phyloP scores from a whole-genome alignment of 192 early-diverging fungal genomes.

The Coemansia sp. region DNA sequence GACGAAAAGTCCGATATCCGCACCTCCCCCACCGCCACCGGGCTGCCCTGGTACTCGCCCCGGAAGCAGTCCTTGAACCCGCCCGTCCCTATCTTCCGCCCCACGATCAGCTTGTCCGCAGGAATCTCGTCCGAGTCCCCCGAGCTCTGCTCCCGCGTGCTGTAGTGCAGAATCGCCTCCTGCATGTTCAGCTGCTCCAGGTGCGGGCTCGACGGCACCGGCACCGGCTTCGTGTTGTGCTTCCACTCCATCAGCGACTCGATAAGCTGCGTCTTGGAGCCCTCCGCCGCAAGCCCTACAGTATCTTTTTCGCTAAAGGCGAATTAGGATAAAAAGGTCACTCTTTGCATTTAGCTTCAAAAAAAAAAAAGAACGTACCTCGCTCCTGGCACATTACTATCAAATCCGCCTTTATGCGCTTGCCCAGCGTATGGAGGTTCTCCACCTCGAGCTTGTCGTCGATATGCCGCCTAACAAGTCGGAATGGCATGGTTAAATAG shows the following conservation, averaged over 20 bases:
- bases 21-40: conserved; percentile 72
- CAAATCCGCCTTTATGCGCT: conserved; percentile 66
- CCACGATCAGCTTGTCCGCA: conserved; percentile 59
- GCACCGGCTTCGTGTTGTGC: conserved; percentile 64
- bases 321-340: neutral
- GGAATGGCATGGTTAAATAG: conserved; percentile 43
- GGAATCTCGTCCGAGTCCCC: conserved; percentile 60
- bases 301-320: neutral
- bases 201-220: conserved; percentile 65
- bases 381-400: conserved; percentile 70
- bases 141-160: conserved; percentile 29
- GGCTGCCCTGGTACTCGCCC: conserved; percentile 61
- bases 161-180: conserved; percentile 46
- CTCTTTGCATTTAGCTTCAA: neutral
- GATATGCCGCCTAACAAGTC: conserved; percentile 57
- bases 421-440: conserved; percentile 58
- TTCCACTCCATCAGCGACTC: conserved; percentile 63
- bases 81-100: conserved; percentile 68
- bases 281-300: conserved; percentile 61
- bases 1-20: conserved; percentile 66
- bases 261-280: conserved; percentile 61
- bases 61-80: conserved; percentile 78
- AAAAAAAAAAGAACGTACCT: conserved; percentile 47
- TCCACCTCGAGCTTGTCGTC: conserved; percentile 60
- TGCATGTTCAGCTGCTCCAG: conserved; percentile 55